phyloP scores from a whole-genome alignment of 352 stramenopile genomes.

The Phytophthora palmivora region DNA sequence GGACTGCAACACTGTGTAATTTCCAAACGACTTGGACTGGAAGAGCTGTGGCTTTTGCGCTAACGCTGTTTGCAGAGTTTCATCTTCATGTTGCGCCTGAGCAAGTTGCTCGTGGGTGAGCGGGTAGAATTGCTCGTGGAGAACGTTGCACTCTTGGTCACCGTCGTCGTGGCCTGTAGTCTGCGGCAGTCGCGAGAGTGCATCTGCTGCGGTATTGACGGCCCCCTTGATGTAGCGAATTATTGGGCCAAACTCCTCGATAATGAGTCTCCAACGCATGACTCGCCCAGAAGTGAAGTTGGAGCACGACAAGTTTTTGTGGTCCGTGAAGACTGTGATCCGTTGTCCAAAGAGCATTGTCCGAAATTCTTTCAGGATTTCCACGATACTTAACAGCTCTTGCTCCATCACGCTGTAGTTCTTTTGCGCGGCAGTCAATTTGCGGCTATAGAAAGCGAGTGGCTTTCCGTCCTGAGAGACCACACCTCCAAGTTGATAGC shows the following conservation, averaged over 20 bases:
- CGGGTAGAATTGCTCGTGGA: conserved; percentile 1
- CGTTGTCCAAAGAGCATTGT: no score
- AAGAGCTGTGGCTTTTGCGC: neutral
- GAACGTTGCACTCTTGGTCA: neutral
- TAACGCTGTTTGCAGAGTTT: neutral
- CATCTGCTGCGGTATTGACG: conserved; percentile 1
- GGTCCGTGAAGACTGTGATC: conserved; percentile 7
- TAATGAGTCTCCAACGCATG: no score
- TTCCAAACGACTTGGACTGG: neutral
- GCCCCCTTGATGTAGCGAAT: conserved; percentile 7
- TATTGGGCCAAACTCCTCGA: conserved; percentile 7
- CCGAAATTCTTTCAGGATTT: conserved; percentile 4
- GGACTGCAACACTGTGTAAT: neutral
- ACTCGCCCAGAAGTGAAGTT: conserved; percentile 1
- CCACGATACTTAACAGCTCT: no score
- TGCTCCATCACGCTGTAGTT: no score
- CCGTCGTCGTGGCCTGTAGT: neutral
- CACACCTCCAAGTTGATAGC: conserved; percentile 8
- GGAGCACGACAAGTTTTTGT: conserved; percentile 14
- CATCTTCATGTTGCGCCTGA: neutral
- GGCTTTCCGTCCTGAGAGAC: conserved; percentile 5
- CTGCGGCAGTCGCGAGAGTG: neutral
- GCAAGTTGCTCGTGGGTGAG: neutral
- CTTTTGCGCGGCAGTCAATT: no score
- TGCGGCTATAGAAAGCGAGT: no score